Percentiles rank a stretch among this genome's conserved stretches.
Evolutionary conservation across 2,329 filamentous ascomycete genomes (phyloP).

Genomic region (Fusarium chlamydosporum): DNA sequence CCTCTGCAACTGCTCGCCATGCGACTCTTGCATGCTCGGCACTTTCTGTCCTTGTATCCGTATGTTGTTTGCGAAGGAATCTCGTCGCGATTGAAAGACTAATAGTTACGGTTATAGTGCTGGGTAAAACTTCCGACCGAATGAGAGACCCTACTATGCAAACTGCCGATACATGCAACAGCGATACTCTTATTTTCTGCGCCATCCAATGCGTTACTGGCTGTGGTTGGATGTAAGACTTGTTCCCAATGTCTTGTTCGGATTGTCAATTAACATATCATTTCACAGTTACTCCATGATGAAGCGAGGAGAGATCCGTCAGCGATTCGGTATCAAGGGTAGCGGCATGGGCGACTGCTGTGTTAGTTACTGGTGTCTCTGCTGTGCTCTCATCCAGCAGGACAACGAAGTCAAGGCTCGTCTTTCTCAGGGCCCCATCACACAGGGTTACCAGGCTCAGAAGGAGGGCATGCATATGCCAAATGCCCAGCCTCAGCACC

Average conservation of each 20-base stretch:
- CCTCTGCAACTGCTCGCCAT: slow-evolving; percentile 60
- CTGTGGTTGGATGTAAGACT: slow-evolving; percentile 61
- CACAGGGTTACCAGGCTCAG: slow-evolving; percentile 57
- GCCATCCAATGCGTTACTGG: slow-evolving; percentile 58
- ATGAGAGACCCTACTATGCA: slow-evolving; percentile 61
- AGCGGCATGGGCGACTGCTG: slow-evolving; percentile 65
- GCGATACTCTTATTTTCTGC: slow-evolving; percentile 60
- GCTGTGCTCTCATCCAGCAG: slow-evolving; percentile 70
- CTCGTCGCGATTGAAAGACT: slow-evolving; percentile 17
- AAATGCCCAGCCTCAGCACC: slow-evolving; percentile 13
- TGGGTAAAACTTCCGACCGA: slow-evolving; percentile 62
- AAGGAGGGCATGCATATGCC: slow-evolving; percentile 58
- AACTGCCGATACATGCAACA: slow-evolving; percentile 58
- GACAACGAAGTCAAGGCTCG: slow-evolving; percentile 66
- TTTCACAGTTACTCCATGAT: slow-evolving; percentile 61
- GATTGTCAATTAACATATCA: slow-evolving; percentile 12
- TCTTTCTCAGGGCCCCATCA: slow-evolving; percentile 49
- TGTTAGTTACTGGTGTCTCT: slow-evolving; percentile 67
- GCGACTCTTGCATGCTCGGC: slow-evolving; percentile 57
- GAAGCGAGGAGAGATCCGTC: slow-evolving; percentile 68
- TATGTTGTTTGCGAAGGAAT: slow-evolving; percentile 50
- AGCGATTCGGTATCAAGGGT: slow-evolving; percentile 67
- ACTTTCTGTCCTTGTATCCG: slow-evolving; percentile 61
- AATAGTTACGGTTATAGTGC: slow-evolving; percentile 52
- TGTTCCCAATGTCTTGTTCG: background rate